Conservation (phyloP, 2,329 filamentous ascomycete species). For the Sordariomycetes sp. region DNA sequence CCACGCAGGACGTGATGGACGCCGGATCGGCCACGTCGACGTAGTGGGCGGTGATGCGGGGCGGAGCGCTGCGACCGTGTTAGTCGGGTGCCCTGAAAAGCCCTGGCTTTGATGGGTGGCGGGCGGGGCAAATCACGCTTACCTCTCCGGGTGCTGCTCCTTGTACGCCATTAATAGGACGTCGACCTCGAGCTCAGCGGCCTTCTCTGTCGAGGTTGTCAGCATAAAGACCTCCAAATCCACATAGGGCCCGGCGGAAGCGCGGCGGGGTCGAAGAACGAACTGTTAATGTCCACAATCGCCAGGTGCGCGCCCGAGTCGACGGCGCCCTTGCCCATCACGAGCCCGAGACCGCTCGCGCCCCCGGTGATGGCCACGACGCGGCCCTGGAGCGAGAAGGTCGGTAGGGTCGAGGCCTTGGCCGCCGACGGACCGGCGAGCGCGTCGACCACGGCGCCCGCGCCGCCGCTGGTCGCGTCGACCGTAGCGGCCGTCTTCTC, state of each 20-base stretch:
- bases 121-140: slow-evolving; percentile 13
- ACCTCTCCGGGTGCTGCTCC: slow-evolving; percentile 68
- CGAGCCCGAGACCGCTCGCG: slow-evolving; percentile 70
- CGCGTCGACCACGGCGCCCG: background rate
- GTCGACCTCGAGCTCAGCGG: slow-evolving; percentile 67
- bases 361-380: slow-evolving; percentile 93
- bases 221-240: background rate
- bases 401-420: slow-evolving; percentile 57
- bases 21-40: slow-evolving; percentile 17
- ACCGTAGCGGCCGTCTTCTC: background rate
- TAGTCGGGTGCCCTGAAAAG: background rate
- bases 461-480: background rate
- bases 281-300: slow-evolving; percentile 79
- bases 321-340: slow-evolving; percentile 83
- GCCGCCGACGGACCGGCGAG: background rate
- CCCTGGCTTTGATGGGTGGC: background rate
- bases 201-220: slow-evolving; percentile 49
- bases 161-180: slow-evolving; percentile 66
- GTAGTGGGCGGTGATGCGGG: slow-evolving; percentile 82
- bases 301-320: slow-evolving; percentile 81
- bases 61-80: slow-evolving; percentile 36
- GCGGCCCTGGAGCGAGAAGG: slow-evolving; percentile 77
- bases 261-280: background rate
- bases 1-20: slow-evolving; percentile 1
- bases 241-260: slow-evolving; percentile 9